Evolutionary conservation across 495 filamentous ascomycete species (phyloP), one percentile per base, ranked within the genome.

Genomic region (Aspergillus baeticus): DNA sequence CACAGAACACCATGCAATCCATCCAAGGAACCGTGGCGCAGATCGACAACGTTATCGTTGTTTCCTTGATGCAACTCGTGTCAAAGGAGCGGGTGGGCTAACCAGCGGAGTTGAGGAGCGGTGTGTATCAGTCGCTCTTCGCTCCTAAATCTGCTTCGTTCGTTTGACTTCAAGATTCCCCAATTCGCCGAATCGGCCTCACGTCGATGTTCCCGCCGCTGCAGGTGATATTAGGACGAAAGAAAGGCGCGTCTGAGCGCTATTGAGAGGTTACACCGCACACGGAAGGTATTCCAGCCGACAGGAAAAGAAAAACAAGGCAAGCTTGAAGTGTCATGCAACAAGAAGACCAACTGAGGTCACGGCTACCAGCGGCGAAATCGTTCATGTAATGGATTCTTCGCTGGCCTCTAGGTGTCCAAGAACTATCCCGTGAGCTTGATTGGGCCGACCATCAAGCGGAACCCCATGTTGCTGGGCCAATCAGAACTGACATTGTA

Each of bases 61-160:
- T 15, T n/a, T 39, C n/a, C 58, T 55, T 21, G 44, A 38, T 45
- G 46, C 38, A 38, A 39, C 23, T 48, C 33, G 47, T 51, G 51
- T 51, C 48, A 26, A 52, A 36, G 48, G 46, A 53, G 38, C 33
- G 41, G 42, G 58, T 60, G 52, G 58, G 38, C 52, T 56, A 44
- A 60, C 45, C 59, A 51, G 37, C 39, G 53, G 49, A 13, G 26
- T 37, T 57, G 55, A 39, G 49, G 48, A 61, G 59, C 54, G 59
- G 59, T 61, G 59, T 54, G 43, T 36, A 51, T 26, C 18, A 33
- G 52, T 31, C 17, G 46, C 38, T 55, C 35, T 38, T 36, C n/a
- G n/a, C 6, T 14, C n/a, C 6, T 20, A n/a, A n/a, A n/a, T n/a
- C n/a, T n/a, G n/a, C n/a, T 41, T 18, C 6, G 11, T 43, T 22